A percentile compares a stretch with the other conserved stretches of the same genome.
Conservation (phyloP, 1,284 basidiomycete genomes). For the Malassezia restricta region DNA sequence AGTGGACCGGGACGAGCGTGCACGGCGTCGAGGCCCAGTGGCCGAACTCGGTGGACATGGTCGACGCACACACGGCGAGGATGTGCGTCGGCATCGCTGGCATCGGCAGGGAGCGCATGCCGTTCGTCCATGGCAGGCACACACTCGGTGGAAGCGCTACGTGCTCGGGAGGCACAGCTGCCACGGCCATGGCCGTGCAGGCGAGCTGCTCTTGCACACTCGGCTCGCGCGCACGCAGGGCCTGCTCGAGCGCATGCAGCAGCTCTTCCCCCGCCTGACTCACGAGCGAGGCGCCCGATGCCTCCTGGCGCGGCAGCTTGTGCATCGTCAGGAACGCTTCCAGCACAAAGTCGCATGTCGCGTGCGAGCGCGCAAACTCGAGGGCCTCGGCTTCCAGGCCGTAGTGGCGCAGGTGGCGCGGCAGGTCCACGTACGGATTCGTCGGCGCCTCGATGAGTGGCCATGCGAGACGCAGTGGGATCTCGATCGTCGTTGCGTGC, state of each 20-base stretch:
- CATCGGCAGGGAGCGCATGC: background rate
- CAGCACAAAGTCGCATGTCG: slow-evolving; percentile 14
- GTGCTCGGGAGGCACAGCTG: background rate
- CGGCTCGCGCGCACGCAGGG: background rate
- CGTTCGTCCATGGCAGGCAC: slow-evolving; percentile 2
- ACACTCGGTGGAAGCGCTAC: slow-evolving; percentile 1
- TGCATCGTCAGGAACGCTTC: slow-evolving; percentile 11
- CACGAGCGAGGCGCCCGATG: background rate
- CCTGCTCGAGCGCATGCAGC: background rate
- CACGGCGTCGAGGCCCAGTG: background rate
- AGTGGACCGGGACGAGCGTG: slow-evolving; percentile 14
- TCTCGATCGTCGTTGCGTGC: background rate
- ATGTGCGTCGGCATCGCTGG: slow-evolving; percentile 11
- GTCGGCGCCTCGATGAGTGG: slow-evolving; percentile 6
- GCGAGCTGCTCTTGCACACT: background rate
- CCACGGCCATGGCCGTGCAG: background rate
- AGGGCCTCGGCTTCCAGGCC: slow-evolving; percentile 10
- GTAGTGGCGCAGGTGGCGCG: slow-evolving; percentile 4
- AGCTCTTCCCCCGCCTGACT: slow-evolving; percentile 9
- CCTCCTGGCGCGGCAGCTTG: background rate
- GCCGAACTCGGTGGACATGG: too few relatives aligned
- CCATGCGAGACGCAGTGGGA: slow-evolving; percentile 3
- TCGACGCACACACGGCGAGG: slow-evolving; percentile 3
- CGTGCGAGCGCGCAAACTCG: slow-evolving; percentile 6
- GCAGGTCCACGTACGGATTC: slow-evolving; percentile 12